Base-by-base conservation (phyloP, 2,329 filamentous ascomycete species). In the Diaporthe sp. region DNA sequence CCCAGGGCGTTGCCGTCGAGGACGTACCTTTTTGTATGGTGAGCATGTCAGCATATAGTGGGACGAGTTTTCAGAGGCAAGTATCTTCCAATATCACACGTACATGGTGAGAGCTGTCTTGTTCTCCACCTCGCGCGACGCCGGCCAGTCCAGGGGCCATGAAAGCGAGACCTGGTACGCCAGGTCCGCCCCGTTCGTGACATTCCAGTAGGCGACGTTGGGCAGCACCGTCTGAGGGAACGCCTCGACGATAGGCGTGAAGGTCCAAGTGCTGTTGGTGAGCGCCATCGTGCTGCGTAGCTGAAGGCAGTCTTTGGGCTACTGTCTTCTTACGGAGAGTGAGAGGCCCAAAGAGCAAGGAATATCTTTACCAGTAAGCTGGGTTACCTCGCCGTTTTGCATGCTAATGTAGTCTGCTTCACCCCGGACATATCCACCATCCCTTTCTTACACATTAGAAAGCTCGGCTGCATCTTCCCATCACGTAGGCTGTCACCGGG, bases 1-100 rank as follows among this genome's bases (percentile, higher is more conserved):
- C 75, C 79, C 34, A 79, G 61, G 39, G 80, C 80, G 71, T 81
- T 82, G 28, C 80, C 80, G 68, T 82, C 80, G 8, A 80, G 75
- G 8, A 81, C 76, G 62, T 78, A 81, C 73, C 79, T 79, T 51
- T 25, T 5, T 53, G 22, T 15, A n/a, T 70, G 34, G 51, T 70
- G 46, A 55, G 34, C 46, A 28, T 39, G 12, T 39, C 31, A n/a
- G 62, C 44, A 39, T 12, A 57, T 5, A 6, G 6, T 22, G 60
- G 28, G 10, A 19, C 34, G 25, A 44, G 13, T 62, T 22, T 39
- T 46, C 28, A 12, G 3, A 6, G 25, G 4, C 7, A 37, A 15
- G 55, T 28, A 31, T 5, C 17, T 7, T 4, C 8, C 10, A 1
- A 46, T 42, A 13, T 28, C 22, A 28, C 28, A 44, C 51, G 28